phyloP scores from a whole-genome alignment of 2,329 filamentous ascomycete species.

The Xylariales sp. region DNA sequence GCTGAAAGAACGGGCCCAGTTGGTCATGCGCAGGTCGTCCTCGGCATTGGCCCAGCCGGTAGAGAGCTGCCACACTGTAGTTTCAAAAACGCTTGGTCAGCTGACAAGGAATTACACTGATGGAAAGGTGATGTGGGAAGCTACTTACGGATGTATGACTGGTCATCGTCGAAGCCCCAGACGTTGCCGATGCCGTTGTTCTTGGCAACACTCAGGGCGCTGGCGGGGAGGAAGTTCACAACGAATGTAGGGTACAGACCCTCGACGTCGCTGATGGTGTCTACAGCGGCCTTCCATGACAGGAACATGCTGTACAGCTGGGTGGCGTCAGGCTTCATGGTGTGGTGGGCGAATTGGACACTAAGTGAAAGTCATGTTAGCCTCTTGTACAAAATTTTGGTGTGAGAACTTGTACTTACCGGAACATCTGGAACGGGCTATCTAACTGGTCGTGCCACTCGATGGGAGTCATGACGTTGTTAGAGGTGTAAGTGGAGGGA shows the following conservation, averaged over 20 bases:
- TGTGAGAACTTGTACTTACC: no score
- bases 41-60: slow-evolving; percentile 4
- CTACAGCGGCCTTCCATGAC: slow-evolving; percentile 27
- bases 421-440: slow-evolving; percentile 29
- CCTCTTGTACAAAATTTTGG: no score
- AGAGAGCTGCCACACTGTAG: slow-evolving; percentile 1
- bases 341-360: slow-evolving; percentile 29
- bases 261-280: slow-evolving; percentile 26
- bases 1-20: not conserved
- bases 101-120: no score
- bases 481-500: slow-evolving; percentile 12
- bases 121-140: not conserved
- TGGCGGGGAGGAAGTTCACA: slow-evolving; percentile 22
- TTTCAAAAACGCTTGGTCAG: not conserved
- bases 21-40: not conserved
- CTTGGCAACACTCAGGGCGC: slow-evolving; percentile 22
- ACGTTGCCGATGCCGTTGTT: slow-evolving; percentile 33
- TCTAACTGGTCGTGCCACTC: slow-evolving; percentile 22
- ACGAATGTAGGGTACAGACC: slow-evolving; percentile 33
- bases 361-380: slow-evolving; percentile 10
- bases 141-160: slow-evolving; percentile 25
- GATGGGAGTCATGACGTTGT: slow-evolving; percentile 23
- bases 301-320: slow-evolving; percentile 26
- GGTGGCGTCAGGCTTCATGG: slow-evolving; percentile 28
- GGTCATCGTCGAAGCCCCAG: slow-evolving; percentile 26